Percentiles rank a stretch among this genome's conserved stretches.
These are phyloP conservation scores for Iberis pinnata DNA, from an alignment of 345 rosid species.

Conservation along the genomic window DNA sequence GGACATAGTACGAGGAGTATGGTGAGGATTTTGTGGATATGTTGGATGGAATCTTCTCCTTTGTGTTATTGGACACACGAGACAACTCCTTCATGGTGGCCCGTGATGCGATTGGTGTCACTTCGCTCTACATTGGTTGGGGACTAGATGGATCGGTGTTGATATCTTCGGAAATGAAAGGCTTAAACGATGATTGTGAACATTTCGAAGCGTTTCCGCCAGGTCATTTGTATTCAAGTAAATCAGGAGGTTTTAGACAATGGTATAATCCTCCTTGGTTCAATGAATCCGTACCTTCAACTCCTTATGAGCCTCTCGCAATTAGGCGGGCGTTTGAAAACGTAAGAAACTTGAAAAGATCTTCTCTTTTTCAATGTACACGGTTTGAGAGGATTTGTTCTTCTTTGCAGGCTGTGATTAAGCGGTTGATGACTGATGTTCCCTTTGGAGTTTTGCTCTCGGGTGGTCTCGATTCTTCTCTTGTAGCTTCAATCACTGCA, in stretches of 20 bases:
- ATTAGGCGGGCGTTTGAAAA: constrained; percentile 63
- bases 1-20: constrained; percentile 68
- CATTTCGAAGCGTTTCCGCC: constrained; percentile 86
- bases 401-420: constrained; percentile 65
- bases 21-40: constrained; percentile 74
- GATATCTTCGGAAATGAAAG: constrained; percentile 85
- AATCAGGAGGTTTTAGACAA: constrained; percentile 50
- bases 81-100: constrained; percentile 83
- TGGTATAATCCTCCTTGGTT: constrained; percentile 96
- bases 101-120: constrained; percentile 91
- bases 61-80: constrained; percentile 75
- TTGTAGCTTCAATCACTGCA: constrained; percentile 77
- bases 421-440: constrained; percentile 90
- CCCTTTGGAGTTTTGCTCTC: constrained; percentile 91
- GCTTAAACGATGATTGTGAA: constrained; percentile 81
- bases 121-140: constrained; percentile 94
- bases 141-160: constrained; percentile 86
- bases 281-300: constrained; percentile 56
- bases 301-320: constrained; percentile 71
- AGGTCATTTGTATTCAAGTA: constrained; percentile 90
- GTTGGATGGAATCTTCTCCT: constrained; percentile 94
- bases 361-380: too few species aligned
- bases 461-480: constrained; percentile 90
- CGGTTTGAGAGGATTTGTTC: too few species aligned
- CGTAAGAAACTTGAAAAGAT: too few species aligned